phyloP scores from a whole-genome alignment of 1,284 basidiomycete species.

The Fomitiporia mediterranea region DNA sequence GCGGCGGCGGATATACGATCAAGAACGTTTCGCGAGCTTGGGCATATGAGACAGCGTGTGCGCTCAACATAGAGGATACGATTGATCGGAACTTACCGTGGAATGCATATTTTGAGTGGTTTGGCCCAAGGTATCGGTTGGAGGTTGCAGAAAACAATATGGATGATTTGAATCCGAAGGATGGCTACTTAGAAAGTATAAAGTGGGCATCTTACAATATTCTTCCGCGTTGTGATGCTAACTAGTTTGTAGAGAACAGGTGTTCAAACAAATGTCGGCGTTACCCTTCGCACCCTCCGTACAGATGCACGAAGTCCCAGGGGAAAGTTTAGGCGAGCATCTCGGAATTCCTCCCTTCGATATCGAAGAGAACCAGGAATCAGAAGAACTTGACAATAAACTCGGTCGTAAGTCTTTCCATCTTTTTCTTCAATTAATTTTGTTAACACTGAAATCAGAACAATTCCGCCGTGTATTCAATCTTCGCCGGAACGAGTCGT shows the following conservation, averaged over 20 bases:
- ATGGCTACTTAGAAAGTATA: conserved; percentile 78
- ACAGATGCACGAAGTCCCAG: conserved; percentile 80
- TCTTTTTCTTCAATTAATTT: neutral
- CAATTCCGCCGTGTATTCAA: conserved; percentile 60
- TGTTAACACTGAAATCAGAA: conserved; percentile 35
- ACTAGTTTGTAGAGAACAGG: conserved; percentile 45
- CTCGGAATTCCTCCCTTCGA: conserved; percentile 43
- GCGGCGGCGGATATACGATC: conserved; percentile 95
- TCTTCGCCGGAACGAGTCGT: conserved; percentile 48
- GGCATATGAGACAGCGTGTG: conserved; percentile 96
- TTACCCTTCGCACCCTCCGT: conserved; percentile 84
- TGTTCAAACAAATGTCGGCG: conserved; percentile 75
- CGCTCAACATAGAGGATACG: conserved; percentile 75
- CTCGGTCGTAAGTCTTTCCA: conserved; percentile 55
- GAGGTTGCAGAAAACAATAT: conserved; percentile 91
- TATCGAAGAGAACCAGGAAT: conserved; percentile 39
- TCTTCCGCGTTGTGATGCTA: conserved; percentile 5
- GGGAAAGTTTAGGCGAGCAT: conserved; percentile 59
- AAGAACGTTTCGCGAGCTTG: conserved; percentile 95
- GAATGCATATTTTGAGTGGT: conserved; percentile 98
- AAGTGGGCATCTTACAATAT: conserved; percentile 45
- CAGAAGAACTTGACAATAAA: conserved; percentile 59
- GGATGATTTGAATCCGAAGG: conserved; percentile 87
- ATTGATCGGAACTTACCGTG: conserved; percentile 86
- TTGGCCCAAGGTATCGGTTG: conserved; percentile 91